Conservation (phyloP, 164 flowering plant genomes). For the Chimonanthus praecox region DNA sequence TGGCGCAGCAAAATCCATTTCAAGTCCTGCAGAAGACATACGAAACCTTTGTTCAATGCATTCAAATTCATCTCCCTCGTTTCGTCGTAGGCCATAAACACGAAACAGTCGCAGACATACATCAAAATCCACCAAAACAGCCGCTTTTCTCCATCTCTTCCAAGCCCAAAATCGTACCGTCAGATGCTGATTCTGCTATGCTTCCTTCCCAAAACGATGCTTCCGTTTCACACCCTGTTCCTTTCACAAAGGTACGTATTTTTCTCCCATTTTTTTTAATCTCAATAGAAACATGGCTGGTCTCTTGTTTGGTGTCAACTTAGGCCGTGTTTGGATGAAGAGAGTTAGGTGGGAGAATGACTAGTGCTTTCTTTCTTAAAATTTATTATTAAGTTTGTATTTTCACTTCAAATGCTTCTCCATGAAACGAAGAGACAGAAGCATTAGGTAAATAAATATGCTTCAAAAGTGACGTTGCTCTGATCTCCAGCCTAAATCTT, state of each 20-base stretch:
- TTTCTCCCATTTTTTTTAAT: no score
- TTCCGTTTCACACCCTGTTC: neutral
- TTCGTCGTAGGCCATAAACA: slow-evolving; percentile 16
- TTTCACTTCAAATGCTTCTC: no score
- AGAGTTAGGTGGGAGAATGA: no score
- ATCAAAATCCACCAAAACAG: neutral
- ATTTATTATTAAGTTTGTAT: no score
- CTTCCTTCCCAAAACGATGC: neutral
- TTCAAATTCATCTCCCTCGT: slow-evolving; percentile 51
- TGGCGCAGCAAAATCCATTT: slow-evolving; percentile 22
- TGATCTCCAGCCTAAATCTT: no score
- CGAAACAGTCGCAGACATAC: slow-evolving; percentile 6
- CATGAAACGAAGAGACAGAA: no score
- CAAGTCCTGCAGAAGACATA: slow-evolving; percentile 31
- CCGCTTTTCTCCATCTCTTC: slow-evolving; percentile 25
- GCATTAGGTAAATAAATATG: no score
- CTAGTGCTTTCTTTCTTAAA: no score
- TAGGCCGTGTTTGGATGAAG: neutral
- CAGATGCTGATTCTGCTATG: neutral
- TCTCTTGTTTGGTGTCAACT: no score
- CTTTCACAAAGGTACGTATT: slow-evolving; percentile 2
- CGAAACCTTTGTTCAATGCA: slow-evolving; percentile 37
- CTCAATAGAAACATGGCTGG: no score
- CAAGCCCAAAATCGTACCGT: slow-evolving; percentile 3
- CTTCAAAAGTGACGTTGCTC: no score